Percentiles rank a stretch among this genome's conserved stretches.
phyloP scores from a whole-genome alignment of 139 green algal species.

The Chlorella vulgaris region DNA sequence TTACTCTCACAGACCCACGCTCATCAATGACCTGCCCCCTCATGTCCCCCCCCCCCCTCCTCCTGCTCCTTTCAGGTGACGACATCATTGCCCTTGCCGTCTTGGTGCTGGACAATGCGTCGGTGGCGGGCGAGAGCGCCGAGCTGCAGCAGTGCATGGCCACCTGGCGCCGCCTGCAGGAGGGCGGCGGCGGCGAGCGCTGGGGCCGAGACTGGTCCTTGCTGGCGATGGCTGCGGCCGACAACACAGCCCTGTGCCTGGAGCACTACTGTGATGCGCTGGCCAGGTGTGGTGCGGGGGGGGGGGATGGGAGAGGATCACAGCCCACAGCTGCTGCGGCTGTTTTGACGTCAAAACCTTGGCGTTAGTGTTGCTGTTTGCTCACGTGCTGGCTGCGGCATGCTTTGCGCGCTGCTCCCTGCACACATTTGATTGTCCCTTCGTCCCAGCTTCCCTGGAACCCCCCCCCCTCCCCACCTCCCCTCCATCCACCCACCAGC shows the following conservation, averaged over 20 bases:
- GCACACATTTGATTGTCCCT: too few species aligned
- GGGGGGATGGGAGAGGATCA: background rate
- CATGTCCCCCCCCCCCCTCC: too few species aligned
- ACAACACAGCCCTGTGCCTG: conserved; percentile 69
- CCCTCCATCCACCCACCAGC: too few species aligned
- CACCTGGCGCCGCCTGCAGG: conserved; percentile 53
- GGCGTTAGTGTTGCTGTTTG: too few species aligned
- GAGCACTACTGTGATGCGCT: conserved; percentile 73
- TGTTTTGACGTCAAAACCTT: too few species aligned
- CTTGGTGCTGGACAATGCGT: conserved; percentile 71
- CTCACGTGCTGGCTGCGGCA: too few species aligned
- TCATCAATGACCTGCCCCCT: too few species aligned
- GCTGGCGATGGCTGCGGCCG: conserved; percentile 66
- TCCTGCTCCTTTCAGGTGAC: too few species aligned
- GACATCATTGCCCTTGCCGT: conserved; percentile 65
- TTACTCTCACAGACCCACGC: too few species aligned
- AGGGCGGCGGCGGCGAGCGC: conserved; percentile 37
- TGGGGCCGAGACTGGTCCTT: conserved; percentile 72
- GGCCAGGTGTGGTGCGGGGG: conserved; percentile 32
- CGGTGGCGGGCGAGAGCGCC: conserved; percentile 53
- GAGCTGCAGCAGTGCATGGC: conserved; percentile 56
- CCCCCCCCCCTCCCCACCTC: background rate
- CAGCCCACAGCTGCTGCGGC: too few species aligned
- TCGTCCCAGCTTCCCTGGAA: too few species aligned
- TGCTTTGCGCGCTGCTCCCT: too few species aligned